These are phyloP conservation scores for Rhizopus delemar DNA, from an alignment of 371 early-diverging fungal species.

Conservation along the genomic window DNA sequence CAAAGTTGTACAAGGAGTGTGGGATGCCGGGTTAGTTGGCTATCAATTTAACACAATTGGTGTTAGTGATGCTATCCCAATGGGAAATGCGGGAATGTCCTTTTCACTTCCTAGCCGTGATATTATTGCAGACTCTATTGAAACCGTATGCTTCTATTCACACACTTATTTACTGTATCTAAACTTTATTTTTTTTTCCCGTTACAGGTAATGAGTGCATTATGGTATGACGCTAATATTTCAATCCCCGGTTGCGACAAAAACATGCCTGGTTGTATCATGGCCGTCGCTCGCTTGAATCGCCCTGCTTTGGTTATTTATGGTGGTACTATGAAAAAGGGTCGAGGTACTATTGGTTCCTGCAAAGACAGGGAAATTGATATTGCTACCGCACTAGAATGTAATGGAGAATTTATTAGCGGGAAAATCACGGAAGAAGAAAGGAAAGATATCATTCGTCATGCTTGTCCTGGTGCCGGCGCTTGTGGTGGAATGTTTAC, in stretches of 20 bases:
- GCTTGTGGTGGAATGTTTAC: conserved; percentile 98
- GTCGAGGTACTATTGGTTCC: conserved; percentile 57
- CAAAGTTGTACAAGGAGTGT: conserved; percentile 87
- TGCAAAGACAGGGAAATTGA: conserved; percentile 70
- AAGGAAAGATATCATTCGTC: conserved; percentile 77
- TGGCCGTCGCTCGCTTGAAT: conserved; percentile 92
- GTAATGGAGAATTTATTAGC: conserved; percentile 86
- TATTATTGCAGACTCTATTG: conserved; percentile 96
- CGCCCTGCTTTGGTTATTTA: conserved; percentile 85
- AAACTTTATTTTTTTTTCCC: neutral
- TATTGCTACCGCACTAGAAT: conserved; percentile 92
- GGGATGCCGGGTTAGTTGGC: conserved; percentile 84
- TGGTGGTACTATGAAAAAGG: conserved; percentile 86
- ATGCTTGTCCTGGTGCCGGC: conserved; percentile 94
- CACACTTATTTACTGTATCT: neutral
- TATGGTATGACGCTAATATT: conserved; percentile 97
- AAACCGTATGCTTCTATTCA: conserved; percentile 65
- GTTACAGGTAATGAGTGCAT: conserved; percentile 78
- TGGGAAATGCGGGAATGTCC: conserved; percentile 93
- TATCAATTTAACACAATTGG: conserved; percentile 95
- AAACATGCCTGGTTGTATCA: conserved; percentile 95
- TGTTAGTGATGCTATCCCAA: conserved; percentile 93
- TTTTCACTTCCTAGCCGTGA: conserved; percentile 94
- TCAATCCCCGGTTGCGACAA: conserved; percentile 89
- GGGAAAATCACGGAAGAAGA: conserved; percentile 87